Percentiles rank a stretch among this genome's conserved stretches.
These are phyloP conservation scores for Ustilago nuda DNA, from an alignment of 1,284 basidiomycete genomes.

Conservation along the genomic window DNA sequence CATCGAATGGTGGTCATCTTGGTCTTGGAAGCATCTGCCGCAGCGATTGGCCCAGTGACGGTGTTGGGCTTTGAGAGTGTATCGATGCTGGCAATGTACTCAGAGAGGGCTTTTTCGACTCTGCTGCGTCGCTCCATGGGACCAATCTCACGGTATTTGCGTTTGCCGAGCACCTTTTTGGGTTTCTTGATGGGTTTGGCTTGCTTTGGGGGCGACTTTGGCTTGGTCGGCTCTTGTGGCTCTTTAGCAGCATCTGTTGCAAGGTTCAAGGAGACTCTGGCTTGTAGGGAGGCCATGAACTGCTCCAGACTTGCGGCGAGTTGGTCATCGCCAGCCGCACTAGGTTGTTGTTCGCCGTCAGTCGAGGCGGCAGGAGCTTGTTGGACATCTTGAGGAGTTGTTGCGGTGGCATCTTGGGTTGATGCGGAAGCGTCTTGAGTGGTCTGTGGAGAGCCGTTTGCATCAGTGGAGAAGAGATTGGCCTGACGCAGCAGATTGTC, in stretches of 20 bases:
- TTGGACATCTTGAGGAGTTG: neutral
- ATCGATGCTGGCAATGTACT: constrained; percentile 47
- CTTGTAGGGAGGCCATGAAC: constrained; percentile 57
- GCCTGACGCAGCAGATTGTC: constrained; percentile 44
- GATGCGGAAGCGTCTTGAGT: neutral
- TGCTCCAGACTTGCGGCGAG: constrained; percentile 55
- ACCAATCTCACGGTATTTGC: constrained; percentile 49
- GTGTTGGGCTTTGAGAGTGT: constrained; percentile 39
- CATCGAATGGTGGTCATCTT: constrained; percentile 81
- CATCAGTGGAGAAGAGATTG: constrained; percentile 28
- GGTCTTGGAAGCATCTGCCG: constrained; percentile 25
- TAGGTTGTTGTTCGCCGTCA: constrained; percentile 6
- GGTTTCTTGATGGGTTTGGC: constrained; percentile 36
- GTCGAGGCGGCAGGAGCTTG: neutral
- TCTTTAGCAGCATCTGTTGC: constrained; percentile 20
- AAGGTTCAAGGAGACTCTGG: constrained; percentile 27
- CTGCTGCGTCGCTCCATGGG: constrained; percentile 44
- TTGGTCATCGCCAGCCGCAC: constrained; percentile 36
- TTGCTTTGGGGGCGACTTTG: constrained; percentile 32
- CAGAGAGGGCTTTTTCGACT: constrained; percentile 42
- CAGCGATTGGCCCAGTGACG: constrained; percentile 45
- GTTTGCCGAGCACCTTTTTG: constrained; percentile 47
- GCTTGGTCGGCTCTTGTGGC: constrained; percentile 10
- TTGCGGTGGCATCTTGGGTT: neutral
- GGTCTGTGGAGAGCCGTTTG: neutral